Percentiles rank a stretch among this genome's conserved stretches.
Conservation (phyloP, 164 flowering plant genomes). For the Sedum album region DNA sequence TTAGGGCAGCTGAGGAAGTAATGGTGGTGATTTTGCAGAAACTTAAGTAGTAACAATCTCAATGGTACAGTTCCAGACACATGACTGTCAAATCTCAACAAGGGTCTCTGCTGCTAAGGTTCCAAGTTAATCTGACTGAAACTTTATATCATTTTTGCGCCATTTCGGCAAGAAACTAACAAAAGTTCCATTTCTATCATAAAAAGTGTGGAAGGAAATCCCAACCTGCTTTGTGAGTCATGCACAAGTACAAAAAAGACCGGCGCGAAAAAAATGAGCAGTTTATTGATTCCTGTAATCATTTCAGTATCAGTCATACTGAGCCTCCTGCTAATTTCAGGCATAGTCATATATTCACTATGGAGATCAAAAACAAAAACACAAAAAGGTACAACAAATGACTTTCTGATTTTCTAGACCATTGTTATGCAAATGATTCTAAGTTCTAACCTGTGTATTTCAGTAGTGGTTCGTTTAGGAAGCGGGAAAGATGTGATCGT, state of each 20-base stretch:
- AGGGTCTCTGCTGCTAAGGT: slow-evolving; percentile 20
- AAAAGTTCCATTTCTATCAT: too few relatives aligned
- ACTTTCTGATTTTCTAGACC: not conserved
- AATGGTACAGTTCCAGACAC: slow-evolving; percentile 24
- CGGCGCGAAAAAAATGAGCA: slow-evolving; percentile 17
- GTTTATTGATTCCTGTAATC: slow-evolving; percentile 11
- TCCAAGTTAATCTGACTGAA: too few relatives aligned
- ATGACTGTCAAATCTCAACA: slow-evolving; percentile 13
- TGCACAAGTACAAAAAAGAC: not conserved
- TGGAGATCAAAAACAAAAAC: slow-evolving; percentile 1
- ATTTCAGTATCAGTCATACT: slow-evolving; percentile 9
- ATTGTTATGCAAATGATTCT: not conserved
- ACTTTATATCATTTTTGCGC: too few relatives aligned
- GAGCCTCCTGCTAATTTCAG: not conserved
- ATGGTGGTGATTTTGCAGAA: slow-evolving; percentile 14
- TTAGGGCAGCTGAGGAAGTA: not conserved
- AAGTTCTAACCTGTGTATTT: not conserved
- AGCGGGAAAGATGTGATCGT: not conserved
- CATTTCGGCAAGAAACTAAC: too few relatives aligned
- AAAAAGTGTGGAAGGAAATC: slow-evolving; percentile 15
- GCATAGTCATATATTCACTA: slow-evolving; percentile 6
- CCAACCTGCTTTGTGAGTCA: slow-evolving; percentile 12
- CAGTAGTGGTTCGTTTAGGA: not conserved
- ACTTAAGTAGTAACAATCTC: slow-evolving; percentile 26
- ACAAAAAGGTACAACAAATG: slow-evolving; percentile 11